These are phyloP conservation scores for Citrus unshiu DNA, from an alignment of 345 rosid species.

Conservation along the genomic window DNA sequence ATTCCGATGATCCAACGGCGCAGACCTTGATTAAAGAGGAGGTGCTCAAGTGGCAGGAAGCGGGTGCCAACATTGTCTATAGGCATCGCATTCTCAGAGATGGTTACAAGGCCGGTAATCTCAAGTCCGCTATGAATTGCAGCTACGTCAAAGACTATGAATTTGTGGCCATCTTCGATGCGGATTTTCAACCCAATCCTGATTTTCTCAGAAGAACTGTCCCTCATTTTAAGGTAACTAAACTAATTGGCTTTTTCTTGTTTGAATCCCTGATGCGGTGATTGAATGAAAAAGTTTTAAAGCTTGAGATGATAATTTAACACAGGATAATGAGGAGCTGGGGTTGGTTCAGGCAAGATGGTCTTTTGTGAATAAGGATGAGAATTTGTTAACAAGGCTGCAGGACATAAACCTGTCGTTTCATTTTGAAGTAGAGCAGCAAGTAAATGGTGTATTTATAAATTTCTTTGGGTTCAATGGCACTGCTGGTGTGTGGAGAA, in stretches of 20 bases:
- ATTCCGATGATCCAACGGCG: slow-evolving; percentile 77
- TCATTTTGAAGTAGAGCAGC: slow-evolving; percentile 97
- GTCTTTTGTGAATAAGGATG: slow-evolving; percentile 95
- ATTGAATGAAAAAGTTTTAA: neutral
- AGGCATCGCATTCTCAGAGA: slow-evolving; percentile 81
- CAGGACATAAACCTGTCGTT: slow-evolving; percentile 85
- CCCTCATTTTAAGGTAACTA: slow-evolving; percentile 76
- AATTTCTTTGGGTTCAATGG: slow-evolving; percentile 96
- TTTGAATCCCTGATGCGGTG: neutral
- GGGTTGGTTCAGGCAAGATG: slow-evolving; percentile 93
- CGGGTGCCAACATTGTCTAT: slow-evolving; percentile 74
- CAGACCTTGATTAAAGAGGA: slow-evolving; percentile 77
- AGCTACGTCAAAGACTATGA: slow-evolving; percentile 87
- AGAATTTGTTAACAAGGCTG: slow-evolving; percentile 80
- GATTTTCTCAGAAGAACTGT: slow-evolving; percentile 82
- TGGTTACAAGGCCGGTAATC: slow-evolving; percentile 97
- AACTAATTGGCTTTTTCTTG: neutral
- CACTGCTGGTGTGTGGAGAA: slow-evolving; percentile 97
- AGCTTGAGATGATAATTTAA: neutral
- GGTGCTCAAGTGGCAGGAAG: slow-evolving; percentile 85
- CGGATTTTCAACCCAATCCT: slow-evolving; percentile 87
- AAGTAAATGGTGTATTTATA: slow-evolving; percentile 77
- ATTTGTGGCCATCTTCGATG: slow-evolving; percentile 91
- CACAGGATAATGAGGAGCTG: slow-evolving; percentile 74
- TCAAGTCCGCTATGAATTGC: slow-evolving; percentile 94